Evolutionary conservation across 306 rosid genomes (phyloP).

Genomic region (Quercus ilex): DNA sequence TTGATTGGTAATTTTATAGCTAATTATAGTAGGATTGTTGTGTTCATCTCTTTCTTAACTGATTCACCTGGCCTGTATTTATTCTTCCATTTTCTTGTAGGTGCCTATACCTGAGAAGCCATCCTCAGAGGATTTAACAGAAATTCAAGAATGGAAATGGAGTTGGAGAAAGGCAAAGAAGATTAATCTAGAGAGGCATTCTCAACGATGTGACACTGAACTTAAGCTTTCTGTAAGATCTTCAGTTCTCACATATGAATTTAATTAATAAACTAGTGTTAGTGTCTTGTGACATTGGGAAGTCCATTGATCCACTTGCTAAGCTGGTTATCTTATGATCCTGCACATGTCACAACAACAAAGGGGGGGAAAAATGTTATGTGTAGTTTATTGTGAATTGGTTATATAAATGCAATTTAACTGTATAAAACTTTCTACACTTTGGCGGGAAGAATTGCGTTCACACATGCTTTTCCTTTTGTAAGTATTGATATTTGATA

Average conservation of each 20-base stretch:
- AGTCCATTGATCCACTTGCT: background rate
- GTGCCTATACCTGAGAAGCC: constrained; percentile 81
- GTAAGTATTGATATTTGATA: constrained; percentile 19
- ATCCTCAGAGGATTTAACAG: constrained; percentile 47
- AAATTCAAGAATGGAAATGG: constrained; percentile 83
- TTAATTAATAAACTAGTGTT: background rate
- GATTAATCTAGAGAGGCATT: constrained; percentile 79
- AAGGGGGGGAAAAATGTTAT: background rate
- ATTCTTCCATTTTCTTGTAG: constrained; percentile 39
- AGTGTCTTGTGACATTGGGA: background rate
- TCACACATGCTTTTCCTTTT: constrained; percentile 15
- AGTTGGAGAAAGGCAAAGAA: constrained; percentile 68
- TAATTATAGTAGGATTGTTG: background rate
- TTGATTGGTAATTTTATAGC: background rate
- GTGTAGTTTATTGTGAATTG: background rate
- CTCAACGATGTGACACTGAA: constrained; percentile 78
- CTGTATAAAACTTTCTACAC: constrained; percentile 2
- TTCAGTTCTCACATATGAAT: constrained; percentile 8
- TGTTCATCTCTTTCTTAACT: background rate
- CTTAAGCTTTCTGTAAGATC: constrained; percentile 83
- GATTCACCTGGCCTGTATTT: constrained; percentile 4
- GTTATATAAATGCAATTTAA: background rate
- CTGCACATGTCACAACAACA: background rate
- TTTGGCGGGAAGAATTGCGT: background rate
- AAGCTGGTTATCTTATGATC: constrained; percentile 2